phyloP scores from a whole-genome alignment of 345 rosid species.

The Psidium friedrichsthalianum region DNA sequence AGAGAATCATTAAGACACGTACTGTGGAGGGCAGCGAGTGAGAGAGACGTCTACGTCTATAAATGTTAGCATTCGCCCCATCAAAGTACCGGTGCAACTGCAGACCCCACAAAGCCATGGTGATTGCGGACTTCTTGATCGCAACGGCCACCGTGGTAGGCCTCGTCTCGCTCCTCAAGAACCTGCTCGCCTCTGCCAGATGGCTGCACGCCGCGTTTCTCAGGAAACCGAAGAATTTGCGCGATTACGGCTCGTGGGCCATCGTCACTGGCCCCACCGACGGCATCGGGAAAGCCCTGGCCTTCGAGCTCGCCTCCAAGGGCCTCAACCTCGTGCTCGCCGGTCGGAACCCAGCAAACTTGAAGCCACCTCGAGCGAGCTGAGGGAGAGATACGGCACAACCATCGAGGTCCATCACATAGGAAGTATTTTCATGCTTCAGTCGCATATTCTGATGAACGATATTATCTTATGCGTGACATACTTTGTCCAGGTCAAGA shows the following conservation, averaged over 20 bases:
- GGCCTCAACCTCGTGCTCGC: conserved; percentile 29
- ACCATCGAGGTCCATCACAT: background rate
- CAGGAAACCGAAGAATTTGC: conserved; percentile 25
- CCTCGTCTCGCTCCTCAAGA: conserved; percentile 6
- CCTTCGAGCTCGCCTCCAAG: conserved; percentile 22
- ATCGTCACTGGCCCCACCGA: conserved; percentile 36
- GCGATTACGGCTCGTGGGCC: conserved; percentile 36
- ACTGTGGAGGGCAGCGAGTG: background rate
- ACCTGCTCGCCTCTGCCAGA: background rate
- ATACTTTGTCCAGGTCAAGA: background rate
- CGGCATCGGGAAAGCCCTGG: conserved; percentile 37
- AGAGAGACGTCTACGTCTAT: background rate
- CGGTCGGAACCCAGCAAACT: conserved; percentile 24
- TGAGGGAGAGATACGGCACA: background rate
- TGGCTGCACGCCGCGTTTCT: conserved; percentile 28
- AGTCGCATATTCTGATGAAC: too few species aligned
- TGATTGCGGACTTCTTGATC: background rate
- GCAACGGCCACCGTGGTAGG: conserved; percentile 5
- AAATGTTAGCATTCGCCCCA: background rate
- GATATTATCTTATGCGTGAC: background rate
- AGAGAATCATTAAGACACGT: background rate
- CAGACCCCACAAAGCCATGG: background rate
- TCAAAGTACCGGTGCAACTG: background rate
- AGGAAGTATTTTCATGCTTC: background rate
- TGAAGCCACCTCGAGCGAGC: conserved; percentile 8